Conservation (phyloP, 2,329 filamentous ascomycete genomes). For the Cercospora zeae-maydis region DNA sequence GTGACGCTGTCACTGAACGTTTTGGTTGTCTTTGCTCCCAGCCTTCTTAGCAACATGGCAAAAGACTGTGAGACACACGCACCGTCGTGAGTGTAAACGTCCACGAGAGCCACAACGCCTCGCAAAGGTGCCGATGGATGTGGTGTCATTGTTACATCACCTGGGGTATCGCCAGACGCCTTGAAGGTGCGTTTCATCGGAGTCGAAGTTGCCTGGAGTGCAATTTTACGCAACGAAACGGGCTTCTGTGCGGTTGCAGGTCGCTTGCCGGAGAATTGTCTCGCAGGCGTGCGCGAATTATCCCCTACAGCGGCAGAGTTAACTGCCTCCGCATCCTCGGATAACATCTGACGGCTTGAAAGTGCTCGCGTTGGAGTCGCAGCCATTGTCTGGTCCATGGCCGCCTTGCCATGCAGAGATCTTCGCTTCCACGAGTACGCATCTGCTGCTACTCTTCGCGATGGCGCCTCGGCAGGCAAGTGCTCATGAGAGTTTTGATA, state of each 20-base stretch:
- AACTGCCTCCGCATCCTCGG: slow-evolving; percentile 13
- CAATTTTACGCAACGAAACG: slow-evolving; percentile 30
- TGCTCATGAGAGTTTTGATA: background rate
- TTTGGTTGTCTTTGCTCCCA: slow-evolving; percentile 38
- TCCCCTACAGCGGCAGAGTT: slow-evolving; percentile 27
- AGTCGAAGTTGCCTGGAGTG: slow-evolving; percentile 27
- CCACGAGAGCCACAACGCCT: slow-evolving; percentile 36
- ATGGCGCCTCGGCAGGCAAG: background rate
- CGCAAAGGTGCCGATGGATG: slow-evolving; percentile 36
- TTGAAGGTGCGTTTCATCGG: slow-evolving; percentile 35
- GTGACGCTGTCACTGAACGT: slow-evolving; percentile 38
- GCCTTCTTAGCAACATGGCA: slow-evolving; percentile 34
- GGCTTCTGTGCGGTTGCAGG: slow-evolving; percentile 32
- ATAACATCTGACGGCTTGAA: slow-evolving; percentile 19
- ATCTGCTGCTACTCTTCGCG: background rate
- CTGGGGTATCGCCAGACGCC: slow-evolving; percentile 29
- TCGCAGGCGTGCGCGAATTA: slow-evolving; percentile 30
- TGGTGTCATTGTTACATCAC: slow-evolving; percentile 35
- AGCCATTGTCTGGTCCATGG: background rate
- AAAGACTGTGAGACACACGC: slow-evolving; percentile 37
- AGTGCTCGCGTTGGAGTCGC: background rate
- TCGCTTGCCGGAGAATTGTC: slow-evolving; percentile 22
- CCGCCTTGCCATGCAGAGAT: background rate
- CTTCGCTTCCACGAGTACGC: background rate
- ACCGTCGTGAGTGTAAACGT: slow-evolving; percentile 38